A percentile compares a stretch with the other conserved stretches of the same genome.
Evolutionary conservation across 306 rosid species (phyloP).

Genomic region (Gleditsia sinensis): DNA sequence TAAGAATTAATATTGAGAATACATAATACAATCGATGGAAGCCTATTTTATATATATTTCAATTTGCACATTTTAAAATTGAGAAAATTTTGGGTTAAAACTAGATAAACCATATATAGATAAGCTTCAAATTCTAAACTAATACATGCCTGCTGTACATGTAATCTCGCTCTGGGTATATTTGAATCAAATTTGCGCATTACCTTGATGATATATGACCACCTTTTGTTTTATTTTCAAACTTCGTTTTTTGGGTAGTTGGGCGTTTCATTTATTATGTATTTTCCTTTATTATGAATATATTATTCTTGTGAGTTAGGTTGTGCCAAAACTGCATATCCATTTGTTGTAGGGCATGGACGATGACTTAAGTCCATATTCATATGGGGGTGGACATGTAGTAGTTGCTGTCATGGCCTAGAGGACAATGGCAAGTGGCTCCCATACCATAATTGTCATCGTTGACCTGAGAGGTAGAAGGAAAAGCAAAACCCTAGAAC

Average conservation of each 20-base stretch:
- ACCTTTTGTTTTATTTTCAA: background rate
- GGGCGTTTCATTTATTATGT: conserved; percentile 24
- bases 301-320: background rate
- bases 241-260: conserved; percentile 1
- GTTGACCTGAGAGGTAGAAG: conserved; percentile 14
- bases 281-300: background rate
- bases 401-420: conserved; percentile 42
- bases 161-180: background rate
- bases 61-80: background rate
- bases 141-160: too few relatives aligned
- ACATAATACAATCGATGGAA: too few relatives aligned
- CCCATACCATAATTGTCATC: conserved; percentile 27
- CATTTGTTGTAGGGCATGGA: background rate
- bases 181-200: background rate
- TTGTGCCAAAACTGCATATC: conserved; percentile 12
- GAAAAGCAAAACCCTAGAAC: background rate
- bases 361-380: background rate
- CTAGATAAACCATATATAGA: too few relatives aligned
- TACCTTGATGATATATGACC: background rate
- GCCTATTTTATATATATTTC: too few relatives aligned
- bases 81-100: too few relatives aligned
- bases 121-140: too few relatives aligned
- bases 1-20: background rate
- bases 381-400: conserved; percentile 27
- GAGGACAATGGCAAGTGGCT: conserved; percentile 36